phyloP scores from a whole-genome alignment of 805 yeast species.

The Saccharomycopsis amapae region DNA sequence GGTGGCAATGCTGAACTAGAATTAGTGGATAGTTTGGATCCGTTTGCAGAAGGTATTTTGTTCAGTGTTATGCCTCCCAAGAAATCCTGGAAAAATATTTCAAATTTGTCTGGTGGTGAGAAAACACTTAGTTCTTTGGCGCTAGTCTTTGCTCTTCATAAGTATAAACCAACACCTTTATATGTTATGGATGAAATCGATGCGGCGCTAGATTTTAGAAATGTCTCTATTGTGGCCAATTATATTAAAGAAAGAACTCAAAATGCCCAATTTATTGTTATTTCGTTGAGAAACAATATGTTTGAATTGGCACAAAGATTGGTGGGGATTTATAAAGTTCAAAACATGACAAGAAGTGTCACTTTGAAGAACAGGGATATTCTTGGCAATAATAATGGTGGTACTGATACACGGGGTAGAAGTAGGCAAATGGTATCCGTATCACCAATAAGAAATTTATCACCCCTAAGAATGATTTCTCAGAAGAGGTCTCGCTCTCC shows the following conservation, averaged over 20 bases:
- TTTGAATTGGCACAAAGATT: slow-evolving; percentile 91
- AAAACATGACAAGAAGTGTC: slow-evolving; percentile 83
- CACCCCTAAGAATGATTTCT: too few species aligned
- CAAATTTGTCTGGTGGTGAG: slow-evolving; percentile 96
- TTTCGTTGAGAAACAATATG: slow-evolving; percentile 94
- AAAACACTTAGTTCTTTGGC: slow-evolving; percentile 93
- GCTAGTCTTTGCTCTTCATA: slow-evolving; percentile 90
- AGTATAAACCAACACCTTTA: slow-evolving; percentile 92
- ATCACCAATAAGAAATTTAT: too few species aligned
- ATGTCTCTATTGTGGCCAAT: slow-evolving; percentile 95
- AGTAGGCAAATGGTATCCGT: too few species aligned
- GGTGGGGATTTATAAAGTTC: slow-evolving; percentile 91
- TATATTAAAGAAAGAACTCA: slow-evolving; percentile 93
- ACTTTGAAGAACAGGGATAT: slow-evolving; percentile 60
- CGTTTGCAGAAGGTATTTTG: slow-evolving; percentile 94
- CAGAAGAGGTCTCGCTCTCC: too few species aligned
- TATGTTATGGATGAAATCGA: slow-evolving; percentile 99
- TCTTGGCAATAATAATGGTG: neutral
- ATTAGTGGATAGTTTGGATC: slow-evolving; percentile 90
- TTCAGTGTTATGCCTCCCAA: slow-evolving; percentile 99
- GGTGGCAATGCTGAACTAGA: slow-evolving; percentile 99
- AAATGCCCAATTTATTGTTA: slow-evolving; percentile 94
- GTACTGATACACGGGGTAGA: too few species aligned
- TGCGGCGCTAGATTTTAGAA: slow-evolving; percentile 95
- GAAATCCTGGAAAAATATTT: slow-evolving; percentile 93